These are phyloP conservation scores for Epichloe coenophiala DNA, from an alignment of 2,329 filamentous ascomycete genomes.

Conservation along the genomic window DNA sequence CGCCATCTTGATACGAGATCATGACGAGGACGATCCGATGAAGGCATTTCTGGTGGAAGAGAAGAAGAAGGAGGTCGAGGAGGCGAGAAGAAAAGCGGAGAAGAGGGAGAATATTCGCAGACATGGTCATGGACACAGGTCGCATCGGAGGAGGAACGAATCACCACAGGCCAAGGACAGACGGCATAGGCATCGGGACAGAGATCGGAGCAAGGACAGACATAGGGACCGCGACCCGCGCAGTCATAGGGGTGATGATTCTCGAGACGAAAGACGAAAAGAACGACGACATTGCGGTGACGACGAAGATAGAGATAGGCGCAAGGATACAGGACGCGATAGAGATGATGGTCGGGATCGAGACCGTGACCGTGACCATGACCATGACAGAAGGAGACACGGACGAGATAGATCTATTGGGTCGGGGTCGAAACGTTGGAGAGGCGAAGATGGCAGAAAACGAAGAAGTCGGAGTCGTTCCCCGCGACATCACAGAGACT, in stretches of 20 bases:
- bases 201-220: slow-evolving; percentile 6
- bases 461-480: slow-evolving; percentile 16
- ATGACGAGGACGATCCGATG: slow-evolving; percentile 97
- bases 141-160: slow-evolving; percentile 18
- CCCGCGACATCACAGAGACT: slow-evolving; percentile 9
- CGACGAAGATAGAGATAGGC: slow-evolving; percentile 9
- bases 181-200: slow-evolving; percentile 8
- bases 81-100: slow-evolving; percentile 42
- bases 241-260: not conserved
- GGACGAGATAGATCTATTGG: slow-evolving; percentile 17
- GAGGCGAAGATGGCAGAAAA: slow-evolving; percentile 15
- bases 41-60: slow-evolving; percentile 79
- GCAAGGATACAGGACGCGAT: slow-evolving; percentile 4
- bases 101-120: slow-evolving; percentile 33
- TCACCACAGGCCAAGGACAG: slow-evolving; percentile 16
- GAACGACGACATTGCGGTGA: slow-evolving; percentile 13
- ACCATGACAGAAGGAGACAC: slow-evolving; percentile 12
- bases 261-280: slow-evolving; percentile 13
- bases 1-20: slow-evolving; percentile 57
- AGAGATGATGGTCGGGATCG: slow-evolving; percentile 13
- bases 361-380: slow-evolving; percentile 1
- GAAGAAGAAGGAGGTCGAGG: slow-evolving; percentile 78
- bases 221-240: slow-evolving; percentile 7
- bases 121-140: slow-evolving; percentile 23
- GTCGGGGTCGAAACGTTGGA: slow-evolving; percentile 12